Evolutionary conservation across 768 basidiomycete species (phyloP).

Genomic region (Cystofilobasidium bisporidii): DNA sequence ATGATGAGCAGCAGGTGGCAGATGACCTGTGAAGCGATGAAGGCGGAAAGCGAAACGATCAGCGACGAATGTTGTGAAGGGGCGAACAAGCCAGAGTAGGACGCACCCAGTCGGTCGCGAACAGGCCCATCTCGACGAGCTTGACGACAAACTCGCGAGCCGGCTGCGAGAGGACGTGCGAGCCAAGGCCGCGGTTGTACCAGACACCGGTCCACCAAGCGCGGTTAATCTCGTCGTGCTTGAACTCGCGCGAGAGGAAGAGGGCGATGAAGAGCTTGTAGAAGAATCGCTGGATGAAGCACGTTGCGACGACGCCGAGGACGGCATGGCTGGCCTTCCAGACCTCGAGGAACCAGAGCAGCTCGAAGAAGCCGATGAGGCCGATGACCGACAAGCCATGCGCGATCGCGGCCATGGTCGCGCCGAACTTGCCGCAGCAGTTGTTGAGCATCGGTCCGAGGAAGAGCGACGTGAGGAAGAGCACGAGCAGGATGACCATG

Average conservation of each 20-base stretch:
- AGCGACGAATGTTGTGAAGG: too few species aligned
- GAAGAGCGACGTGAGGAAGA: conserved; percentile 86
- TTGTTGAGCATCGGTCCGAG: conserved; percentile 66
- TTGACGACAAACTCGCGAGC: conserved; percentile 96
- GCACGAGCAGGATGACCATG: conserved; percentile 68
- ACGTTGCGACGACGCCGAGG: conserved; percentile 80
- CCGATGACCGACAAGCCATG: conserved; percentile 74
- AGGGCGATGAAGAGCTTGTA: conserved; percentile 90
- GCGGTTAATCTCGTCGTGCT: conserved; percentile 96
- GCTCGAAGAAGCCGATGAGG: conserved; percentile 81
- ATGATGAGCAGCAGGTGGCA: conserved; percentile 66
- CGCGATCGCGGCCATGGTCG: conserved; percentile 80
- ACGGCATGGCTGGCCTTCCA: conserved; percentile 91
- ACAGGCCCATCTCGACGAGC: conserved; percentile 88
- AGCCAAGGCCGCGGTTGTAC: conserved; percentile 88
- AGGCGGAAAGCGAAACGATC: conserved; percentile 1
- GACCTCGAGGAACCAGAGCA: conserved; percentile 89
- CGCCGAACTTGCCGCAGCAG: conserved; percentile 78
- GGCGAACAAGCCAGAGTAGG: neutral
- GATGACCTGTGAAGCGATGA: neutral
- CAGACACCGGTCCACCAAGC: conserved; percentile 96
- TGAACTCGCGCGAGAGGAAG: conserved; percentile 86
- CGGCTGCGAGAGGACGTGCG: conserved; percentile 91
- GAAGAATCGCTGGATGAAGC: conserved; percentile 75
- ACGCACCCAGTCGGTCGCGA: conserved; percentile 67